phyloP scores from a whole-genome alignment of 352 stramenopile genomes.

The Pythium dissotocum region DNA sequence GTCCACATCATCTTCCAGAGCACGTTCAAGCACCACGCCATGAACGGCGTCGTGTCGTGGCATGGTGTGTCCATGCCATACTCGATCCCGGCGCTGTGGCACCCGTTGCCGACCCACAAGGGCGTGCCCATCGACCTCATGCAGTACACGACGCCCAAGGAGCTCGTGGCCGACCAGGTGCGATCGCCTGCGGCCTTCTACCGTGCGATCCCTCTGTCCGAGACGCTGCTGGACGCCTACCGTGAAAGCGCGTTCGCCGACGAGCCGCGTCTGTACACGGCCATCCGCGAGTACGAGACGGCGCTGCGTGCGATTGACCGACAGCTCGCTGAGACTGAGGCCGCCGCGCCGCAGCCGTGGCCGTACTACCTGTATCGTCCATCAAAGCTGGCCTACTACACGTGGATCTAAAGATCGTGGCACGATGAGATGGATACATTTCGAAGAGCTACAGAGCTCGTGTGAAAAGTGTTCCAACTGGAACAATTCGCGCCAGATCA shows the following conservation, averaged over 20 bases:
- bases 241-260: conserved; percentile 16
- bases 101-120: conserved; percentile 21
- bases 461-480: background rate
- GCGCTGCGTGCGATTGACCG: conserved; percentile 18
- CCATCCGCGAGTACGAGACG: conserved; percentile 25
- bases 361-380: conserved; percentile 25
- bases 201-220: conserved; percentile 15
- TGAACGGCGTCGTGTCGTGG: conserved; percentile 25
- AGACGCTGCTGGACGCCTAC: conserved; percentile 28
- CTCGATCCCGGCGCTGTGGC: conserved; percentile 13
- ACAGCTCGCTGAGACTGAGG: conserved; percentile 19
- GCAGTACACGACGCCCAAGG: conserved; percentile 15
- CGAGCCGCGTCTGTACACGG: conserved; percentile 15
- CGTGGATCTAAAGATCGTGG: conserved; percentile 19
- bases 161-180: conserved; percentile 18
- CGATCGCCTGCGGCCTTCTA: conserved; percentile 18
- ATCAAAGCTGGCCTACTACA: conserved; percentile 25
- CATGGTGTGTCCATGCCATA: conserved; percentile 20
- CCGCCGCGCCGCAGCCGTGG: conserved; percentile 13
- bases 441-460: no score
- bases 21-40: conserved; percentile 26
- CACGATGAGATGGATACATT: background rate
- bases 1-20: conserved; percentile 21
- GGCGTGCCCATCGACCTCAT: conserved; percentile 9
- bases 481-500: no score